Evolutionary conservation across 1,284 basidiomycete genomes (phyloP), one percentile per base, ranked within the genome.

Genomic region (Prillingera fragicola): DNA sequence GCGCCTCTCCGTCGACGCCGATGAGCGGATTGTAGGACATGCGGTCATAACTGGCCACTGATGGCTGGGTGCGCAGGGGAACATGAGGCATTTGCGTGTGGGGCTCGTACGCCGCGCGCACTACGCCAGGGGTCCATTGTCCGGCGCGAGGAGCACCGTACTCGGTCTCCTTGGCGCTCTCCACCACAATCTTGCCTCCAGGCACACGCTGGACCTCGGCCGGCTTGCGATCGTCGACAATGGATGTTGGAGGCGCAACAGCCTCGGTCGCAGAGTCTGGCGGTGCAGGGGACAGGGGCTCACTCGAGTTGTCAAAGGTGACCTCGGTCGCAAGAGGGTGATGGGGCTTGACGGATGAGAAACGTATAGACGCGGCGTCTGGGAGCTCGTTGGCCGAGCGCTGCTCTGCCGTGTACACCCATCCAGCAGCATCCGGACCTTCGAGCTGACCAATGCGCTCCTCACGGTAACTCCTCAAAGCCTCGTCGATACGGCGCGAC

Each of bases 391-490:
- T 50, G 4, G 37, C 41, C 3, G 45, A 47, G 12, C 44, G 34
- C 22, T 55, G 45, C 40, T 60, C 65, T 3, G 40, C 21, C 4
- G 43, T 51, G 40, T 57, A 63, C 18, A 65, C 59, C 66, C 65
- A 70, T 2, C 55, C 61, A n/a, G 43, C 35, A 14, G 36, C 43
- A 38, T 69, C 65, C n/a, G 32, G 35, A 3, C 63, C 62, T 15
- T 61, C 57, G 3, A 72, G 76, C 35, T 71, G 71, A 47, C 73
- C 75, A 52, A 84, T 59, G 19, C 78, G 73, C 45, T 83, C 80
- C 56, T 71, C 74, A 53, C 88, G 73, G 60, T 80, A 78, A 54
- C 73, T 77, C 23, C 72, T 63, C 76, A 85, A 82, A 52, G 82
- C 80, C 28, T 76, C 71, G 49, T 82, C 83, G 40, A 80, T 75